phyloP scores from a whole-genome alignment of 208 protist species.

The Naegleria gruberi region DNA sequence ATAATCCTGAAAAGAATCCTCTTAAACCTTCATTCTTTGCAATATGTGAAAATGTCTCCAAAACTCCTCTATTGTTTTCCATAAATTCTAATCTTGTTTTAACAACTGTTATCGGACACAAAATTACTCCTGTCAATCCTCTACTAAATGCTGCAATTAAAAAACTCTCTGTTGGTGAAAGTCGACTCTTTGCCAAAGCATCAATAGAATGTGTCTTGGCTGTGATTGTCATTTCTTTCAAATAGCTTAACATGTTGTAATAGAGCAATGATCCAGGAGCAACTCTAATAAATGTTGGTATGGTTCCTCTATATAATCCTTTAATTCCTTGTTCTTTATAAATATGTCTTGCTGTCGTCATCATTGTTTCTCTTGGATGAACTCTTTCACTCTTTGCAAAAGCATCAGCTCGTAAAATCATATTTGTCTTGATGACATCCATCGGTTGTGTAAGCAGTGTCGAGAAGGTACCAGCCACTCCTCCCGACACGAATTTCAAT shows the following conservation, averaged over 20 bases:
- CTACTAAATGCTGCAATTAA: not conserved
- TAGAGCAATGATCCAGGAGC: not conserved
- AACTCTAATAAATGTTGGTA: not conserved
- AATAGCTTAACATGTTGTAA: not conserved
- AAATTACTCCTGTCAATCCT: not conserved
- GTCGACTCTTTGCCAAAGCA: not conserved
- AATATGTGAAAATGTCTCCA: not conserved
- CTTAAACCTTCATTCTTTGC: not conserved
- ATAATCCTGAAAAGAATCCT: not conserved
- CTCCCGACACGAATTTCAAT: not conserved
- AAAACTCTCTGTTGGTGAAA: not conserved
- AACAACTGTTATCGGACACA: not conserved
- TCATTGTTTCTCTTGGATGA: not conserved
- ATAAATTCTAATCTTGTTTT: slow-evolving; percentile 4
- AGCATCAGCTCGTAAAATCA: not conserved
- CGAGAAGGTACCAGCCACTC: not conserved
- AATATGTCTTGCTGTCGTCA: not conserved
- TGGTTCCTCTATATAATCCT: slow-evolving; percentile 1
- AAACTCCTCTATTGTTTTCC: not conserved
- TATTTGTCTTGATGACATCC: not conserved
- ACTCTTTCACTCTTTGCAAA: not conserved
- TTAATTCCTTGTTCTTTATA: not conserved
- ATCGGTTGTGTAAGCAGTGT: not conserved
- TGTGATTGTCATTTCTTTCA: not conserved
- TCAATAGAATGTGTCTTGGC: not conserved